Conservation (phyloP, 768 basidiomycete genomes). For the Tricholoma sp. region DNA sequence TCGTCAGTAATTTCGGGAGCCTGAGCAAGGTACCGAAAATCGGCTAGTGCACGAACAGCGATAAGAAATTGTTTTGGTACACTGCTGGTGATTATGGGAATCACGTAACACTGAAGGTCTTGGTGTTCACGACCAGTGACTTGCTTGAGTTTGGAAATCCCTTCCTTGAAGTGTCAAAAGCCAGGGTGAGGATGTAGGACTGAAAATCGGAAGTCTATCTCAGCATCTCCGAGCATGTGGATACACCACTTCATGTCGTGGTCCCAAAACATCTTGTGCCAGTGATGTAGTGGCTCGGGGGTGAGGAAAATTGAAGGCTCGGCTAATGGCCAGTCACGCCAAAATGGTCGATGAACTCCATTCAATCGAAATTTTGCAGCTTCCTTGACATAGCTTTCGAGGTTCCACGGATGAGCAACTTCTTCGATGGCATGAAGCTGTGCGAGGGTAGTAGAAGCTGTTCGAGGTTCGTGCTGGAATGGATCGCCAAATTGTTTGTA, state of each 20-base stretch:
- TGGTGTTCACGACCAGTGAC: conserved; percentile 34
- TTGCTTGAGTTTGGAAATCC: too few relatives aligned
- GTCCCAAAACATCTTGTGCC: conserved; percentile 32
- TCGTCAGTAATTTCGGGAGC: too few relatives aligned
- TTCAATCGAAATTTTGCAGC: conserved; percentile 11
- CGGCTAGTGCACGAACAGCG: conserved; percentile 24
- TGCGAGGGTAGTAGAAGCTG: conserved; percentile 14
- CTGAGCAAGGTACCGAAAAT: too few relatives aligned
- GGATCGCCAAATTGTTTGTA: conserved; percentile 25
- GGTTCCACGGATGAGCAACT: conserved; percentile 16
- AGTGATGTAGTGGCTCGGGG: conserved; percentile 34
- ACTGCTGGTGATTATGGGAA: conserved; percentile 29
- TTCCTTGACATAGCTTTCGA: conserved; percentile 18
- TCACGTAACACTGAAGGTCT: conserved; percentile 29
- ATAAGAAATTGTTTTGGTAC: conserved; percentile 23
- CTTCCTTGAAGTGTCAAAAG: too few relatives aligned
- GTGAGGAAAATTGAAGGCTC: too few relatives aligned
- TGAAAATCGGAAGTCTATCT: conserved; percentile 25
- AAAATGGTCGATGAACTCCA: too few relatives aligned
- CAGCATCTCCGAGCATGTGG: conserved; percentile 18
- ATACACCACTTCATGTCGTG: conserved; percentile 28
- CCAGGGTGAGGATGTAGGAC: too few relatives aligned
- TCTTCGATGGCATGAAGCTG: conserved; percentile 9
- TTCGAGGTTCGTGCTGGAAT: conserved; percentile 21
- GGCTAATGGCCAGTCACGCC: too few relatives aligned